Conservation (phyloP, 306 rosid genomes). For the Cicer chorassanicum region DNA sequence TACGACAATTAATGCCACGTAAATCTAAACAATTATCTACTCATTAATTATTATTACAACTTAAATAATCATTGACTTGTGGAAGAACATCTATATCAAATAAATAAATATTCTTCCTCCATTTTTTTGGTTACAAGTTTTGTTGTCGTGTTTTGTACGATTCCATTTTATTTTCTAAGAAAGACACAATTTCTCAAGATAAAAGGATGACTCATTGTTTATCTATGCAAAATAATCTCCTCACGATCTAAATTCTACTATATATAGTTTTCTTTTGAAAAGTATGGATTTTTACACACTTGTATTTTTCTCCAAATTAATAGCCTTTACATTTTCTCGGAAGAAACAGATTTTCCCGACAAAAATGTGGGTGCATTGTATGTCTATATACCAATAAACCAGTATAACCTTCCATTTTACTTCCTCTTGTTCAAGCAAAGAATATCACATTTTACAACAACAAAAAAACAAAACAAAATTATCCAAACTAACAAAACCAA, state of each 20-base stretch:
- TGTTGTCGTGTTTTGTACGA: no score
- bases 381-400: background rate
- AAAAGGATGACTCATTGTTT: no score
- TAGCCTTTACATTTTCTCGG: background rate
- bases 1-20: no score
- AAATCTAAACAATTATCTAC: no score
- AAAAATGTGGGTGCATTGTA: background rate
- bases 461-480: background rate
- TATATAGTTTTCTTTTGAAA: background rate
- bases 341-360: background rate
- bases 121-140: no score
- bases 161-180: no score
- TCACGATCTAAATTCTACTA: background rate
- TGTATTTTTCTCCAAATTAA: constrained; percentile 1
- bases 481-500: background rate
- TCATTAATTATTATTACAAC: no score
- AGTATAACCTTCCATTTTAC: background rate
- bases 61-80: no score
- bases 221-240: background rate
- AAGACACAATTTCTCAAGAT: no score
- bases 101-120: no score
- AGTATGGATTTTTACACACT: background rate
- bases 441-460: background rate
- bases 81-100: no score
- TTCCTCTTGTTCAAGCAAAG: background rate